Base-by-base conservation (phyloP, 2,329 filamentous ascomycete species). In the Aspergillus quadricinctus region DNA sequence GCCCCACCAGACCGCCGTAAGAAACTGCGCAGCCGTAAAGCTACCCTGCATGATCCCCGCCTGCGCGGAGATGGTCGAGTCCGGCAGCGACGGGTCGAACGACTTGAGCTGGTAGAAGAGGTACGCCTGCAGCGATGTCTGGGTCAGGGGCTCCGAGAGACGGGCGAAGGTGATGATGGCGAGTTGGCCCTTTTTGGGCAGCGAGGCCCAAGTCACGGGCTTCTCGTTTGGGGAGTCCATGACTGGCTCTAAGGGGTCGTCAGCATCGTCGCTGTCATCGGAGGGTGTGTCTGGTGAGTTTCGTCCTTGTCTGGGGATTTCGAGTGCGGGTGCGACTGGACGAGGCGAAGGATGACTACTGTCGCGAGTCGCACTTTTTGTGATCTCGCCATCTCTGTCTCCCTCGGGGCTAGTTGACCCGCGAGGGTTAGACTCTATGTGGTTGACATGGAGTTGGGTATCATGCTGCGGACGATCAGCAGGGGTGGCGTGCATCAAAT, bases 41-140 rank as follows among this genome's bases (percentile, higher is more conserved):
- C 86, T 86, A 11, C 88, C 90, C 49, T 89, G 85, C 25, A 96
- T 78, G 2, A 95, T 76, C 41, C 91, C 91, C 1, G 89, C 88
- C 70, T 94, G 90, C 21, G 82, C 80, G 0, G 91, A 84, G 62
- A 96, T 92, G 1, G 82, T 85, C 1, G 80, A 80, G 53, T 86
- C 81, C 2, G 81, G 75, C 21, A 81, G 71, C 23, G 74, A 78
- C 2, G 79, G 79, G 25, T 89, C 80, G 64, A 96, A 93, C 57
- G 87, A 93, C 64, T 85, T 86, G n/a, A 96, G 82, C 71, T 94
- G 90, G 72, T 93, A 95, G 75, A 90, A 95, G 79, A 95, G 86
- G 73, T 95, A 95, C 1, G 88, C 83, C 72, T 88, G 83, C 8
- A 92, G 73, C 11, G 86, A 90, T 0, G 89, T 92, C 68, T 94